Percentiles rank a stretch among this genome's conserved stretches.
These are phyloP conservation scores for Penicillium sp. DNA, from an alignment of 2,329 filamentous ascomycete genomes.

Conservation along the genomic window DNA sequence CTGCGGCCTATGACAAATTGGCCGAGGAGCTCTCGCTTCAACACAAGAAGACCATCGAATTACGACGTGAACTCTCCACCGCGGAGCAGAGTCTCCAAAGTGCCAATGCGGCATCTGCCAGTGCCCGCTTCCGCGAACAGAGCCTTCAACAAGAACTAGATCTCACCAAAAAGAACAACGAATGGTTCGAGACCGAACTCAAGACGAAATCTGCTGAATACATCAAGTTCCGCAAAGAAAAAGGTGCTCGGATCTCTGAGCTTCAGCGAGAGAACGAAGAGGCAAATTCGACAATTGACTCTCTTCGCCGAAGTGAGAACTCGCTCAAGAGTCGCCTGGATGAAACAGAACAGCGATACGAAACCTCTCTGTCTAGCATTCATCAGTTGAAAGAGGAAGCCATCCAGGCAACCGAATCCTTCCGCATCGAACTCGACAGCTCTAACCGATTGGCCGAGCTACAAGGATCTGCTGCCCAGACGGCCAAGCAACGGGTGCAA, in stretches of 20 bases:
- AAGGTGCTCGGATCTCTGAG: conserved; percentile 82
- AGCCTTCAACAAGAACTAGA: conserved; percentile 87
- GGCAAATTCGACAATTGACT: conserved; percentile 71
- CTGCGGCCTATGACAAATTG: conserved; percentile 78
- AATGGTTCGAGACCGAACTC: conserved; percentile 89
- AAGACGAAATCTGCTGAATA: conserved; percentile 87
- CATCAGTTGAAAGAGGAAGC: conserved; percentile 84
- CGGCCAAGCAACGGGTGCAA: conserved; percentile 59
- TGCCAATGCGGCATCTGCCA: conserved; percentile 75
- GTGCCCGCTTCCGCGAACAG: conserved; percentile 86
- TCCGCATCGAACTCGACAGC: conserved; percentile 81
- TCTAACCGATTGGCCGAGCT: conserved; percentile 76
- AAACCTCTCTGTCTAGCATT: conserved; percentile 77
- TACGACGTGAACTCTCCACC: conserved; percentile 76
- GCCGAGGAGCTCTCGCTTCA: conserved; percentile 83
- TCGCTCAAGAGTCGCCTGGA: conserved; percentile 77
- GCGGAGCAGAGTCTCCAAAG: conserved; percentile 83
- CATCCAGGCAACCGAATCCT: conserved; percentile 78
- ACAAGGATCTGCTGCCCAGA: conserved; percentile 59
- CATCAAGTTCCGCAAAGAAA: conserved; percentile 90
- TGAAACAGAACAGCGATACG: conserved; percentile 80
- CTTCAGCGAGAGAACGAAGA: conserved; percentile 89
- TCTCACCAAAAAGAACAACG: conserved; percentile 81
- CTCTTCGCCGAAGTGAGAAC: conserved; percentile 75
- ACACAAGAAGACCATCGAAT: conserved; percentile 81